phyloP scores from a whole-genome alignment of 257 asterid genomes.

The Buddleja alternifolia region DNA sequence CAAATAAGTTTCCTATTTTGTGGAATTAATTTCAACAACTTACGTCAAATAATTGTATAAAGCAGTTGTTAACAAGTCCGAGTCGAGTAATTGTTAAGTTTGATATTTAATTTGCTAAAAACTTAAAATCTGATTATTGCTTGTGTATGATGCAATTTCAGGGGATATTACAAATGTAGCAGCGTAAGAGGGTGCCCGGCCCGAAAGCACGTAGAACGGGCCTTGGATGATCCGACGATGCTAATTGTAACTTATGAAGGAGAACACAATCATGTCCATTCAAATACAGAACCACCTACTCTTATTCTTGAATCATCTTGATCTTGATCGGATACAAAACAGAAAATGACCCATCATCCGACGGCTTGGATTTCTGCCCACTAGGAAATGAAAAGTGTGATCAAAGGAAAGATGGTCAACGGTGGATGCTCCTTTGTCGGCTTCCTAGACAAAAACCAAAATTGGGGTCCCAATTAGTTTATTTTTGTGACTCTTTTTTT shows the following conservation, averaged over 20 bases:
- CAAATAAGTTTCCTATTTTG: too few species aligned
- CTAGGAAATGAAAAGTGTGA: background rate
- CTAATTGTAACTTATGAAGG: constrained; percentile 89
- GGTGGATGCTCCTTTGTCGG: too few species aligned
- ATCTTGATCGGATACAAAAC: background rate
- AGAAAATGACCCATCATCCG: constrained; percentile 22
- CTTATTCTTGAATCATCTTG: constrained; percentile 70
- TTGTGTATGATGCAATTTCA: constrained; percentile 25
- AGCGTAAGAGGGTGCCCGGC: constrained; percentile 94
- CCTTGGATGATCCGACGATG: constrained; percentile 80
- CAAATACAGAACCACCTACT: constrained; percentile 55
- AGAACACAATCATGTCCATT: constrained; percentile 73
- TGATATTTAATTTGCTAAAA: background rate
- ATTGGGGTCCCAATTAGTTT: constrained; percentile 37
- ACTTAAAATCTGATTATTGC: background rate
- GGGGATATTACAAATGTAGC: constrained; percentile 94
- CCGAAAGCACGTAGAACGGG: constrained; percentile 87
- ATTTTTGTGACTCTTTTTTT: constrained; percentile 29
- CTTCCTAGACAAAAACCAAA: constrained; percentile 18
- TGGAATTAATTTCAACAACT: too few species aligned
- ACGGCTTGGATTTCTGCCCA: constrained; percentile 35
- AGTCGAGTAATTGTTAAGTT: background rate
- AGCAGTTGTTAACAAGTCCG: too few species aligned
- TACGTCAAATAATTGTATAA: too few species aligned
- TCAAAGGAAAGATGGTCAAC: constrained; percentile 48